These are phyloP conservation scores for Phytophthora idaei DNA, from an alignment of 352 stramenopile species.

Conservation along the genomic window DNA sequence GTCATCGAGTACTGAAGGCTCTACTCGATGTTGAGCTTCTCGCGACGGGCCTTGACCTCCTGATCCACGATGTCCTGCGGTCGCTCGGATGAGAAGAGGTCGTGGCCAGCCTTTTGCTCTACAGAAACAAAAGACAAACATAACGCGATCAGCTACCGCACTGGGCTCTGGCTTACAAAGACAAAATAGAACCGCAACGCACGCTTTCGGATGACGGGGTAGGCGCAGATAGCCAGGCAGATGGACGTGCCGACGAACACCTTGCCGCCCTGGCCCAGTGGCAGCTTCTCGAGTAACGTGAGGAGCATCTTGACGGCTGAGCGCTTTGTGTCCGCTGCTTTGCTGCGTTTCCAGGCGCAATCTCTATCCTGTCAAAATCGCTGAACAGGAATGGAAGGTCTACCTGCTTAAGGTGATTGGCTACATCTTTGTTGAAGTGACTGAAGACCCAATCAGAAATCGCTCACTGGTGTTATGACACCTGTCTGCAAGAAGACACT, in stretches of 20 bases:
- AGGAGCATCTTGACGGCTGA: slow-evolving; percentile 48
- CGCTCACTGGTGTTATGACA: not conserved
- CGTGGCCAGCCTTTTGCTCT: slow-evolving; percentile 84
- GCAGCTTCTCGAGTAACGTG: slow-evolving; percentile 70
- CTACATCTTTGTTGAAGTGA: slow-evolving; percentile 26
- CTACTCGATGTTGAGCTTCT: slow-evolving; percentile 69
- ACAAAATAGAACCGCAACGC: slow-evolving; percentile 24
- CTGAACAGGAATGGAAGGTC: slow-evolving; percentile 1
- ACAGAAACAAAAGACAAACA: slow-evolving; percentile 9
- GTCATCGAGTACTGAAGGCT: not conserved
- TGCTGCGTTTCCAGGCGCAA: slow-evolving; percentile 12
- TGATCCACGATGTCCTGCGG: slow-evolving; percentile 79
- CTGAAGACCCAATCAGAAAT: too few relatives aligned
- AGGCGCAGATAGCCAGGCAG: slow-evolving; percentile 73
- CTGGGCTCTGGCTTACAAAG: not conserved
- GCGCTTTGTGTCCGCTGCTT: slow-evolving; percentile 21
- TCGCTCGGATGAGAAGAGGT: slow-evolving; percentile 86
- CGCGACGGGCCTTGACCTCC: slow-evolving; percentile 68
- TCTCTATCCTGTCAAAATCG: slow-evolving; percentile 2
- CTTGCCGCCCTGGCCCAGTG: slow-evolving; percentile 71
- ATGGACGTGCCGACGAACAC: slow-evolving; percentile 72
- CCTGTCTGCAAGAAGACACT: too few relatives aligned
- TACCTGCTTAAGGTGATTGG: slow-evolving; percentile 19
- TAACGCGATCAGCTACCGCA: not conserved
- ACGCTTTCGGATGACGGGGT: slow-evolving; percentile 64